Conservation (phyloP, 768 basidiomycete species). For the Leccinellum albellum region DNA sequence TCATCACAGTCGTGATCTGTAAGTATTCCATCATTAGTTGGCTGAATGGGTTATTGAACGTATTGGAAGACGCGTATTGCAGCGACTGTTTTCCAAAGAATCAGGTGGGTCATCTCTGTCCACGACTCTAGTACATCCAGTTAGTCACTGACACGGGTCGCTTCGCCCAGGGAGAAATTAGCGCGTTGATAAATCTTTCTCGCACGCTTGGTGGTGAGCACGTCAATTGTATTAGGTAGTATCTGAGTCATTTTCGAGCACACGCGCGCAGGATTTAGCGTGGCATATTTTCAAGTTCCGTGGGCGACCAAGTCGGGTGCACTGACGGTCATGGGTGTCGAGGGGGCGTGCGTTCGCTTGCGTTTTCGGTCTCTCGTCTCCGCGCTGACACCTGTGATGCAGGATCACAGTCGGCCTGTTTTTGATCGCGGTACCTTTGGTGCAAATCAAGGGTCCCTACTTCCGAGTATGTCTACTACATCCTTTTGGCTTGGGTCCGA, state of each 20-base stretch:
- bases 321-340: constrained; percentile 35
- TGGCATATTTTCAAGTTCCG: constrained; percentile 41
- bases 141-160: neutral
- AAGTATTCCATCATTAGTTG: constrained; percentile 3
- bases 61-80: constrained; percentile 35
- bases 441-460: constrained; percentile 33
- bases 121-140: neutral
- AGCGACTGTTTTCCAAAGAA: constrained; percentile 36
- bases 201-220: constrained; percentile 31
- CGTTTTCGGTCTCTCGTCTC: neutral
- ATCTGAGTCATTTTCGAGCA: neutral
- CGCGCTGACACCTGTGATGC: neutral
- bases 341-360: constrained; percentile 32
- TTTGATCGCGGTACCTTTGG: constrained; percentile 33
- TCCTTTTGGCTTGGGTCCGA: neutral
- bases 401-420: constrained; percentile 35
- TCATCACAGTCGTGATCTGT: constrained; percentile 42
- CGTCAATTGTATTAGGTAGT: neutral
- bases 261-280: constrained; percentile 28
- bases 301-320: constrained; percentile 37
- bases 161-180: constrained; percentile 35
- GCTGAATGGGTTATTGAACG: neutral
- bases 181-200: constrained; percentile 41
- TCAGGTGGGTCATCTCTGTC: constrained; percentile 17
- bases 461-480: constrained; percentile 30